Evolutionary conservation across 768 basidiomycete genomes (phyloP), one percentile per base, ranked within the genome.

Genomic region (Boletus huronensis): DNA sequence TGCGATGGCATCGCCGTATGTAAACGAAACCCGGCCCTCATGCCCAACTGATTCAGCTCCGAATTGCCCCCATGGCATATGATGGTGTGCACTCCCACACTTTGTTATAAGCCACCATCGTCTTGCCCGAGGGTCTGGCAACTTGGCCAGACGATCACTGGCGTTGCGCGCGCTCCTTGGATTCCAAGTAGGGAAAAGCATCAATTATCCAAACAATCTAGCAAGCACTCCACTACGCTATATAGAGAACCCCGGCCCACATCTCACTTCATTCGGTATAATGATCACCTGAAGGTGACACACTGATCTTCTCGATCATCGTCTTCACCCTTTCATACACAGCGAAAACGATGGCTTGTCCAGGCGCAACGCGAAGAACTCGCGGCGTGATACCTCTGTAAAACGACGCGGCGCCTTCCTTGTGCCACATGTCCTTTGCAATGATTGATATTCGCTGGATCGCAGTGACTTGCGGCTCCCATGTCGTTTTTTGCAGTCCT

Each of bases 301-400:
- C 82, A 54, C 68, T 77, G 50, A 92, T 76, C 51, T 70, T 75
- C 78, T 96, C 94, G 53, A 96, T 87, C 36, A 79, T 52, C 63
- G 67, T 73, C 70, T 88, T 85, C 57, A 98, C 88, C 47, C 88
- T 79, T 75, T 99, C 96, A 65, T 98, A 98, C 26, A 99, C 96
- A 13, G 96, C 92, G 66, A 98, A 98, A 34, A 98, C 96, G 60
- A 98, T 90, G 2, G 95, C 95, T 70, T 93, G 92, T 1, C 96
- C 97, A 8, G 97, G 97, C 2, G 97, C 97, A 42, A 99, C 97
- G 50, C 97, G 84, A 64, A 97, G 76, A 34, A 99, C 94, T 21
- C 97, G 82, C 34, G 97, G 97, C 0, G 95, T 98, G 69, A 99
- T 98, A 19, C 97, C 97, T 76, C 97, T 98, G 77, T 98, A 98